These are phyloP conservation scores for Xylariaceae sp. DNA, from an alignment of 2,329 filamentous ascomycete species.

Conservation along the genomic window DNA sequence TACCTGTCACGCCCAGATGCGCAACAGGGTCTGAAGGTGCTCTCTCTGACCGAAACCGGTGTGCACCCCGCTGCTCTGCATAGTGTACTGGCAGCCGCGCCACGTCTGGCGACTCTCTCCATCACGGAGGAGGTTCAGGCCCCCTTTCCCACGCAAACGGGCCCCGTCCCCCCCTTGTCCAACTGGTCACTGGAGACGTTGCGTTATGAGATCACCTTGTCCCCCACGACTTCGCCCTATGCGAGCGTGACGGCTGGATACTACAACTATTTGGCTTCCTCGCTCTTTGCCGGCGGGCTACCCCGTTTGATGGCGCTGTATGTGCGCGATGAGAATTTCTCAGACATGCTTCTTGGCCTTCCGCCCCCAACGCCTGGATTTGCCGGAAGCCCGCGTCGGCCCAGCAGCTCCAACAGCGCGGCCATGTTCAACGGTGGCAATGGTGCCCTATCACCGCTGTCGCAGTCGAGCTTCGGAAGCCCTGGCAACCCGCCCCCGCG, in stretches of 20 bases:
- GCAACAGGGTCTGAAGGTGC: conserved; percentile 52
- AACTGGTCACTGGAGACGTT: conserved; percentile 65
- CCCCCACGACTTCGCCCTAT: conserved; percentile 49
- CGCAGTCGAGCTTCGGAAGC: conserved; percentile 15
- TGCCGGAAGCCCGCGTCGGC: conserved; percentile 28
- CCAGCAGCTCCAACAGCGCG: conserved; percentile 27
- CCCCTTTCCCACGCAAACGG: conserved; percentile 39
- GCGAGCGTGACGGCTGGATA: conserved; percentile 53
- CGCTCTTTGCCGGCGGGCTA: conserved; percentile 67
- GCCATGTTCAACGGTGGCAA: conserved; percentile 18
- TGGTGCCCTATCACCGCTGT: conserved; percentile 18
- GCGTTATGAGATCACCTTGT: conserved; percentile 73
- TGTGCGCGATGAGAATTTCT: conserved; percentile 77
- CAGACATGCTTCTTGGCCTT: conserved; percentile 66
- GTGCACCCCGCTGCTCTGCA: conserved; percentile 57
- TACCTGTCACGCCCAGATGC: conserved; percentile 59
- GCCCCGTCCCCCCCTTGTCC: conserved; percentile 52
- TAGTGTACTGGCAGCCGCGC: conserved; percentile 50
- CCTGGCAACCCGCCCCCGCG: conserved; percentile 26
- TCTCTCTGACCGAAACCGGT: conserved; percentile 67
- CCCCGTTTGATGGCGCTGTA: conserved; percentile 71
- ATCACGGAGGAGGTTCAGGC: conserved; percentile 43
- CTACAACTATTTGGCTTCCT: conserved; percentile 80
- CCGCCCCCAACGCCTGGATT: conserved; percentile 51
- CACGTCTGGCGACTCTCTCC: conserved; percentile 49